Percentiles rank a stretch among this genome's conserved stretches.
phyloP scores from a whole-genome alignment of 352 stramenopile species.

The Pythium apleroticum region DNA sequence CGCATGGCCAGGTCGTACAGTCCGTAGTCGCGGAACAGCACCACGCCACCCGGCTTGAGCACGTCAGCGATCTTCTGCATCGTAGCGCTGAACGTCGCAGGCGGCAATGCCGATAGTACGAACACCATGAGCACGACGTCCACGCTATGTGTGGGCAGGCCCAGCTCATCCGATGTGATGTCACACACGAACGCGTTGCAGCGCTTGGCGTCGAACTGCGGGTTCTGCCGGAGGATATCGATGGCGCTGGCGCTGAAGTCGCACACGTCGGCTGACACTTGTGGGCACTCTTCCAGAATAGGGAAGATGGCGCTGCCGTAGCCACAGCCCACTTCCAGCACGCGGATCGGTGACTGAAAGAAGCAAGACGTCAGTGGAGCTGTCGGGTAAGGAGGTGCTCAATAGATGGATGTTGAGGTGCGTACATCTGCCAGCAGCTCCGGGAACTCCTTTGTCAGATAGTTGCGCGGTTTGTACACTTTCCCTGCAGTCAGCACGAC shows the following conservation, averaged over 20 bases:
- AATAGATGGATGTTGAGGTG: neutral
- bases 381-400: neutral
- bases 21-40: conserved; percentile 88
- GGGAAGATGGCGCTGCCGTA: conserved; percentile 88
- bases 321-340: conserved; percentile 84
- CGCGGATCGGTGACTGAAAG: conserved; percentile 30
- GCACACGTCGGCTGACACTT: conserved; percentile 69
- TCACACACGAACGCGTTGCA: conserved; percentile 78
- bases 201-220: conserved; percentile 42
- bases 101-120: conserved; percentile 74
- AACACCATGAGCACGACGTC: conserved; percentile 86
- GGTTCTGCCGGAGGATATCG: conserved; percentile 57
- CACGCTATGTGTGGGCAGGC: conserved; percentile 47
- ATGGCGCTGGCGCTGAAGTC: conserved; percentile 86
- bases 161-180: conserved; percentile 56
- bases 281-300: conserved; percentile 64
- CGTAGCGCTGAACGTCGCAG: conserved; percentile 44
- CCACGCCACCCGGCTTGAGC: conserved; percentile 59
- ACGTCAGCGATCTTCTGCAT: conserved; percentile 58
- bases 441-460: conserved; percentile 78
- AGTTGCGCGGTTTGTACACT: conserved; percentile 83
- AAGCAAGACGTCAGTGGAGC: neutral
- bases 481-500: conserved; percentile 37
- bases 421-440: conserved; percentile 49
- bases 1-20: conserved; percentile 88